These are phyloP conservation scores for Gastrolobium villosum DNA, from an alignment of 306 rosid species.

Conservation along the genomic window DNA sequence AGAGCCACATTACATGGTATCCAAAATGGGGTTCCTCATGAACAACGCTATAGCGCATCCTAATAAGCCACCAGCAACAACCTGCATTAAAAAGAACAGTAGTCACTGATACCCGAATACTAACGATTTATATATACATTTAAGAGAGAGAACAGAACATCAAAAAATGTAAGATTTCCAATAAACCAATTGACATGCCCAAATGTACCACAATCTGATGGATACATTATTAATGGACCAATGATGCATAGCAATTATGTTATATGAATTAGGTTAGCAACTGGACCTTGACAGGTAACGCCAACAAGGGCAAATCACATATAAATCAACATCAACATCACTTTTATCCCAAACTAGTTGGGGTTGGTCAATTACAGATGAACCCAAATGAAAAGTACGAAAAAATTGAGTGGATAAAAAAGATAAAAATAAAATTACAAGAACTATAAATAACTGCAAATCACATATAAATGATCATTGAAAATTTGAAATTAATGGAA, in stretches of 20 bases:
- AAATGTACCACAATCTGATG: neutral
- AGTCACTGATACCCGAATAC: conserved; percentile 9
- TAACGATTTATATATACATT: neutral
- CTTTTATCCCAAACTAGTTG: no score
- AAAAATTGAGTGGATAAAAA: no score
- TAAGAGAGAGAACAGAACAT: neutral
- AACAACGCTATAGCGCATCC: conserved; percentile 71
- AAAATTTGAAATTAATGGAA: conserved; percentile 7
- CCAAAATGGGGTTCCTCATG: conserved; percentile 46
- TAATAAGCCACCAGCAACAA: conserved; percentile 69
- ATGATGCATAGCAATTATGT: neutral
- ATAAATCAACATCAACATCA: no score
- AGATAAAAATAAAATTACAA: no score
- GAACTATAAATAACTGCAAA: neutral
- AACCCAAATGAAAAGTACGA: no score
- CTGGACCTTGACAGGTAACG: neutral
- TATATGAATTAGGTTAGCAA: neutral
- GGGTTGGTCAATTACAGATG: no score
- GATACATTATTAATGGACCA: neutral
- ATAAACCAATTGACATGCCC: neutral
- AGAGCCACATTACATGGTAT: conserved; percentile 3
- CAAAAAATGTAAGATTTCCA: no score
- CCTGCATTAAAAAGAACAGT: conserved; percentile 49
- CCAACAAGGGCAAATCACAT: neutral
- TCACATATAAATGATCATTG: neutral